Evolutionary conservation across 768 basidiomycete genomes (phyloP).

Genomic region (Pleurotus citrinopileatus): DNA sequence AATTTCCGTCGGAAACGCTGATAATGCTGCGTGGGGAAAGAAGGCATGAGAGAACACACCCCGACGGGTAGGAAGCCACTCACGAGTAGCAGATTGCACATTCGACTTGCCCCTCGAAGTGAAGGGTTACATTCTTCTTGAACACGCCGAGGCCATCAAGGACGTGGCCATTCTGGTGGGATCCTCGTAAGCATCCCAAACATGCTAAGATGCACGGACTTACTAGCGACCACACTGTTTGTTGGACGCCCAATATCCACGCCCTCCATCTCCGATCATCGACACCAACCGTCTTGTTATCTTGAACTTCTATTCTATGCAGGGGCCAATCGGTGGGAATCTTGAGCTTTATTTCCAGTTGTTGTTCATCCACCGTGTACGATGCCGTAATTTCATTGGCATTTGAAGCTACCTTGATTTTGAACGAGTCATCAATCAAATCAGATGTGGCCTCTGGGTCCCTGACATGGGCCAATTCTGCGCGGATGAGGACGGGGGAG

Average conservation of each 20-base stretch:
- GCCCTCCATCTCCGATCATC: slow-evolving; percentile 88
- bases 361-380: slow-evolving; percentile 91
- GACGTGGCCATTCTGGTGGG: slow-evolving; percentile 78
- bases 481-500: slow-evolving; percentile 82
- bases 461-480: slow-evolving; percentile 77
- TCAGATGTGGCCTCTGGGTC: slow-evolving; percentile 50
- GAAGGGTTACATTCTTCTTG: slow-evolving; percentile 89
- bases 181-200: slow-evolving; percentile 1
- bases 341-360: slow-evolving; percentile 82
- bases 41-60: neutral
- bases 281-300: slow-evolving; percentile 81
- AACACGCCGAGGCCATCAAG: slow-evolving; percentile 86
- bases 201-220: slow-evolving; percentile 20
- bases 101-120: slow-evolving; percentile 94
- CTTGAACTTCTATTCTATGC: slow-evolving; percentile 83
- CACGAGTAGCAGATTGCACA: slow-evolving; percentile 97
- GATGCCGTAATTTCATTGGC: slow-evolving; percentile 81
- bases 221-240: slow-evolving; percentile 86
- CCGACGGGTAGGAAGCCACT: slow-evolving; percentile 21
- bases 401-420: slow-evolving; percentile 69
- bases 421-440: slow-evolving; percentile 73
- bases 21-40: slow-evolving; percentile 76
- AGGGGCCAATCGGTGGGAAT: slow-evolving; percentile 92
- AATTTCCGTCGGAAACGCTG: slow-evolving; percentile 80
- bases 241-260: slow-evolving; percentile 92